phyloP scores from a whole-genome alignment of 768 basidiomycete genomes.

The Tricholomella constricta region DNA sequence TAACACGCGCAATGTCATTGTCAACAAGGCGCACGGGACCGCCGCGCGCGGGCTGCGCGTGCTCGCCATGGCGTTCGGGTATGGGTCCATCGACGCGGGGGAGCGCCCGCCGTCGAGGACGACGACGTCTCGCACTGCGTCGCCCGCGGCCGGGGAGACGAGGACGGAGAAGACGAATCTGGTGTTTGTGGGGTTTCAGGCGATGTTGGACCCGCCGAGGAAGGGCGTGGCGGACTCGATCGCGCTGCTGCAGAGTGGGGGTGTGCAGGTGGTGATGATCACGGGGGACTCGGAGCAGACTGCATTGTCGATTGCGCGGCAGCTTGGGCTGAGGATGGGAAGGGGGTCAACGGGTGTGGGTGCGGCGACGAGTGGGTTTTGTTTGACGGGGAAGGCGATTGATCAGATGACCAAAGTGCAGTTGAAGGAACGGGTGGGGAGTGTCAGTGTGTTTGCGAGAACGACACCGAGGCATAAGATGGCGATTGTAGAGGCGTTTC shows the following conservation, averaged over 20 bases:
- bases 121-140: constrained; percentile 28
- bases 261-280: constrained; percentile 98
- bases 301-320: constrained; percentile 83
- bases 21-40: constrained; percentile 67
- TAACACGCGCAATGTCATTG: constrained; percentile 66
- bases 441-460: constrained; percentile 87
- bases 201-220: constrained; percentile 94
- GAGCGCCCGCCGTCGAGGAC: constrained; percentile 27
- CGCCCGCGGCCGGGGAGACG: constrained; percentile 21
- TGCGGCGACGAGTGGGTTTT: constrained; percentile 39
- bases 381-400: constrained; percentile 81
- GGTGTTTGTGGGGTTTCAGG: constrained; percentile 90
- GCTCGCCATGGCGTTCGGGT: constrained; percentile 90
- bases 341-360: constrained; percentile 46
- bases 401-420: constrained; percentile 83
- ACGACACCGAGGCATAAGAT: constrained; percentile 98
- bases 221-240: constrained; percentile 94
- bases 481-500: constrained; percentile 94
- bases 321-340: constrained; percentile 80
- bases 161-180: constrained; percentile 53
- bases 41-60: constrained; percentile 82
- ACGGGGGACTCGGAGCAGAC: constrained; percentile 94
- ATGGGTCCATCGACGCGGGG: constrained; percentile 53
- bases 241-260: constrained; percentile 74
- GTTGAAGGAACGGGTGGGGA: constrained; percentile 78